Percentiles rank a stretch among this genome's conserved stretches.
Conservation (phyloP, 2,329 filamentous ascomycete genomes). For the Sarocladiaceae sp. region DNA sequence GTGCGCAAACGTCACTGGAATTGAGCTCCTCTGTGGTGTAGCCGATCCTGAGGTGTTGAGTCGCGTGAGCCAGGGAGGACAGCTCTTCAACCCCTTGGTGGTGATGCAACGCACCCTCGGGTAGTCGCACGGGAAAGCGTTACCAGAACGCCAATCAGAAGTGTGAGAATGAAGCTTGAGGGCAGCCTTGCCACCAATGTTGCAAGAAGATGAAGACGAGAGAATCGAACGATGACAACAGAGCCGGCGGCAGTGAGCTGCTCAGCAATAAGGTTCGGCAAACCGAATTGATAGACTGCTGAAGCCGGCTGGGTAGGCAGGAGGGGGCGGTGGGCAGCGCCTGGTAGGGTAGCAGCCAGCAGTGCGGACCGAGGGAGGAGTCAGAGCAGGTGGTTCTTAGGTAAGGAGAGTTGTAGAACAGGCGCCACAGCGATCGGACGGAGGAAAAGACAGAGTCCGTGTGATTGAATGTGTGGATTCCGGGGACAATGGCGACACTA, state of each 20-base stretch:
- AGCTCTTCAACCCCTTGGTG: background rate
- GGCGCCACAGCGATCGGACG: conserved; percentile 2
- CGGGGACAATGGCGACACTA: conserved; percentile 2
- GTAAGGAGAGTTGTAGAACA: conserved; percentile 8
- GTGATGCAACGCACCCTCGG: background rate
- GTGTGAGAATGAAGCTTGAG: background rate
- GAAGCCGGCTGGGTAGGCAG: background rate
- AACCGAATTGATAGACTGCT: conserved; percentile 5
- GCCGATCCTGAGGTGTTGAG: background rate
- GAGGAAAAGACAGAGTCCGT: conserved; percentile 6
- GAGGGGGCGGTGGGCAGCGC: background rate
- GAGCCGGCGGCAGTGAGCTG: too few species aligned
- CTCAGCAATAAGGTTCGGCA: conserved; percentile 8
- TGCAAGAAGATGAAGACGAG: conserved; percentile 1
- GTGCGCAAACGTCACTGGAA: background rate
- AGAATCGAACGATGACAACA: conserved; percentile 3
- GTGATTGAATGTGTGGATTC: conserved; percentile 9
- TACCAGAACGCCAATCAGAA: background rate
- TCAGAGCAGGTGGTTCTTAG: too few species aligned
- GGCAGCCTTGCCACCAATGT: background rate
- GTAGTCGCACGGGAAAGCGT: background rate
- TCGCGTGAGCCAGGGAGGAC: conserved; percentile 1
- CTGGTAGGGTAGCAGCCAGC: background rate
- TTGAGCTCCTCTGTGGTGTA: background rate
- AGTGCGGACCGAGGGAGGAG: conserved; percentile 4